Conservation (phyloP, 2,329 filamentous ascomycete genomes). For the Ophiocordyceps camponoti-rufipedis region DNA sequence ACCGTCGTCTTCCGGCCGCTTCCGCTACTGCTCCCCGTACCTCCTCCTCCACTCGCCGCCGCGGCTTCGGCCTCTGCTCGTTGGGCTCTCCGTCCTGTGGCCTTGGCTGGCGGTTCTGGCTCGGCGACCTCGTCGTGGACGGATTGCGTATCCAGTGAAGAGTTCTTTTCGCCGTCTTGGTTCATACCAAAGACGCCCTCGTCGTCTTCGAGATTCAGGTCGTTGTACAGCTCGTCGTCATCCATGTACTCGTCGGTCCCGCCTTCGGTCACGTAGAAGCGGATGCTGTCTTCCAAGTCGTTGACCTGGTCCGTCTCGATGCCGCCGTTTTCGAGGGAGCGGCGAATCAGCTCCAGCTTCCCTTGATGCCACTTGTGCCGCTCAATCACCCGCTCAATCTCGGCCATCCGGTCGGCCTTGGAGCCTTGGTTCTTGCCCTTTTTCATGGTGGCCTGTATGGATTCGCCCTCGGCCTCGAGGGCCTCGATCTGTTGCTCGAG, state of each 20-base stretch:
- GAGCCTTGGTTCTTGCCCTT: slow-evolving; percentile 77
- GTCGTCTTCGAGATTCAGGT: slow-evolving; percentile 80
- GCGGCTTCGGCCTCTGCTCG: slow-evolving; percentile 35
- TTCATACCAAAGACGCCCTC: slow-evolving; percentile 73
- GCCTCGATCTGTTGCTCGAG: slow-evolving; percentile 86
- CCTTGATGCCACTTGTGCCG: slow-evolving; percentile 92
- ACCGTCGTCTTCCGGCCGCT: slow-evolving; percentile 58
- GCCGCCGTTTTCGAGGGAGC: slow-evolving; percentile 81
- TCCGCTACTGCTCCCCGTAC: slow-evolving; percentile 20
- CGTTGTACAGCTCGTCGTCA: slow-evolving; percentile 90
- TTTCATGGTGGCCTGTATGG: slow-evolving; percentile 75
- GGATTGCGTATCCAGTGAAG: slow-evolving; percentile 90
- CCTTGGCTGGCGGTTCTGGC: slow-evolving; percentile 23
- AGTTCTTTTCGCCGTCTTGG: slow-evolving; percentile 66
- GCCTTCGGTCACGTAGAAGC: slow-evolving; percentile 86
- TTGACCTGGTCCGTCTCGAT: slow-evolving; percentile 76
- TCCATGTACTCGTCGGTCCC: slow-evolving; percentile 81
- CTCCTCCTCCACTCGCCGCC: slow-evolving; percentile 7
- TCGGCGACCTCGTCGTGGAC: slow-evolving; percentile 63
- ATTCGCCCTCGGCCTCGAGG: slow-evolving; percentile 77
- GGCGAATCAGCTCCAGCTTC: slow-evolving; percentile 78
- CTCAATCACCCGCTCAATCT: slow-evolving; percentile 71
- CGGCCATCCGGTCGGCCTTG: slow-evolving; percentile 75
- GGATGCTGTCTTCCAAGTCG: slow-evolving; percentile 79
- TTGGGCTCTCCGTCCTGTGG: slow-evolving; percentile 33